Percentiles rank a stretch among this genome's conserved stretches.
These are phyloP conservation scores for Brassica cretica DNA, from an alignment of 345 rosid genomes.

Conservation along the genomic window DNA sequence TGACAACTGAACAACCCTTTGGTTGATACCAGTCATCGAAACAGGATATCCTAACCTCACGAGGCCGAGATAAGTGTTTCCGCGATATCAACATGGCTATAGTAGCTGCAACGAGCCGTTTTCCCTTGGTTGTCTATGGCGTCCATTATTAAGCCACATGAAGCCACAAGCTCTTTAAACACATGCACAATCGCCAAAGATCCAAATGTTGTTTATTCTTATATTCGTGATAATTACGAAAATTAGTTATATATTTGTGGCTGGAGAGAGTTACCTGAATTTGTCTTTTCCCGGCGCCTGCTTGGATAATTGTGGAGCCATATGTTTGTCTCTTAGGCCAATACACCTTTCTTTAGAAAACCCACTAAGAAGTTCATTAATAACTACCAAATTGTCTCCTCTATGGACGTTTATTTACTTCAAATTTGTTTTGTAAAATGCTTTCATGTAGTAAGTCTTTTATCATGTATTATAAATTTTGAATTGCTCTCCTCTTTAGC, in stretches of 20 bases:
- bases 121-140: conserved; percentile 63
- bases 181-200: conserved; percentile 45
- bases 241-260: neutral
- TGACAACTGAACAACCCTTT: neutral
- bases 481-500: neutral
- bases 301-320: too few relatives aligned
- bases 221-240: neutral
- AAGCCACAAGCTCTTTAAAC: conserved; percentile 54
- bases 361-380: neutral
- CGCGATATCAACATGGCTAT: conserved; percentile 58
- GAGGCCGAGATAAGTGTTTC: too few relatives aligned
- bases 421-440: neutral
- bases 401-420: neutral
- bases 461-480: neutral
- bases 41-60: neutral
- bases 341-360: too few relatives aligned
- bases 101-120: conserved; percentile 49
- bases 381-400: neutral
- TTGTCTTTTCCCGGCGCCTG: too few relatives aligned
- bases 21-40: neutral
- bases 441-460: neutral
- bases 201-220: neutral
- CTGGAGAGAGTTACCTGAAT: too few relatives aligned
- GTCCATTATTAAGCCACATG: conserved; percentile 44
- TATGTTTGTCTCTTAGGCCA: too few relatives aligned